Evolutionary conservation across 2,329 filamentous ascomycete genomes (phyloP).

Genomic region (Ceratocystis cubensis): DNA sequence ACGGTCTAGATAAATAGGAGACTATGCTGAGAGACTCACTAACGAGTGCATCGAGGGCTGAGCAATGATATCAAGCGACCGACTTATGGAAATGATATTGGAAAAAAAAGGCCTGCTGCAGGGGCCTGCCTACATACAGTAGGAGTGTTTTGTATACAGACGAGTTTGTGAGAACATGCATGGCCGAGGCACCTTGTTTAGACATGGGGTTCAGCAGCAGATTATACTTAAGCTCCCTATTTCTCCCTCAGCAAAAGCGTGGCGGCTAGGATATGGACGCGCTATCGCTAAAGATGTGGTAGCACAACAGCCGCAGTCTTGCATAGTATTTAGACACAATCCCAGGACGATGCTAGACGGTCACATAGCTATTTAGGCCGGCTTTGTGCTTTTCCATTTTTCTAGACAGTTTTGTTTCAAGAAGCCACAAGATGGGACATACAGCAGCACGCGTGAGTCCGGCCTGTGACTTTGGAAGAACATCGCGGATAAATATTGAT

Average conservation of each 20-base stretch:
- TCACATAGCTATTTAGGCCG: neutral
- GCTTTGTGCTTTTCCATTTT: neutral
- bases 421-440: neutral
- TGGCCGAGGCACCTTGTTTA: neutral
- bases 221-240: neutral
- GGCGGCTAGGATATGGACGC: neutral
- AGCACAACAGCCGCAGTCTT: neutral
- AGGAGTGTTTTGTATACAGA: neutral
- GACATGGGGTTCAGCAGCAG: neutral
- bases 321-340: neutral
- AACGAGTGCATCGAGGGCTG: too few species aligned
- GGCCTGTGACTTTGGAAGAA: neutral
- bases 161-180: neutral
- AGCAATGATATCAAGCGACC: too few species aligned
- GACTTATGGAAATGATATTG: too few species aligned
- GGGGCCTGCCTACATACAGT: neutral
- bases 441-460: neutral
- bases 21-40: too few species aligned
- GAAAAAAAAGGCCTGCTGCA: neutral
- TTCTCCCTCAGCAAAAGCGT: neutral
- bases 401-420: neutral
- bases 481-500: neutral
- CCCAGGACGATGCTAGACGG: neutral
- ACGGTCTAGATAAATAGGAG: too few species aligned
- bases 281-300: conserved; percentile 9